Percentiles rank a stretch among this genome's conserved stretches.
phyloP scores from a whole-genome alignment of 2,329 filamentous ascomycete genomes.

The Graphilbum fragrans region DNA sequence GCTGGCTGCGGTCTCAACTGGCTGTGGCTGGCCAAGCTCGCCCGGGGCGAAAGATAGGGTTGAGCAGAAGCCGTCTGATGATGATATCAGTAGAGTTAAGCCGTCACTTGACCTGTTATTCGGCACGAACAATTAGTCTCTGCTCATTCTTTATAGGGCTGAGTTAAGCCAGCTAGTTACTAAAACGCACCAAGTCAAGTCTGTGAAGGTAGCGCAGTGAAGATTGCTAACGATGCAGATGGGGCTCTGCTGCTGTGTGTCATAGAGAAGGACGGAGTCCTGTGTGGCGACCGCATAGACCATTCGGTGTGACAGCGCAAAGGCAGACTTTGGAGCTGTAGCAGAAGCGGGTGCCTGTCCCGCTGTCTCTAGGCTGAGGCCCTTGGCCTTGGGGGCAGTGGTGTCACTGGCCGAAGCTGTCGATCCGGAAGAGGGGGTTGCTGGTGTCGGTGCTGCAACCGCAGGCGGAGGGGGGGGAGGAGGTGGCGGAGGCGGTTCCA shows the following conservation, averaged over 20 bases:
- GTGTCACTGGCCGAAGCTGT: not conserved
- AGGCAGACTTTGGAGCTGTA: constrained; percentile 56
- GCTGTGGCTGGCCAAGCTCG: constrained; percentile 75
- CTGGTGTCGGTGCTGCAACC: not conserved
- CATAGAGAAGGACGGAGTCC: constrained; percentile 87
- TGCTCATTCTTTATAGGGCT: not conserved
- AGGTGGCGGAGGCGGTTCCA: constrained; percentile 66
- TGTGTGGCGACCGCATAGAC: constrained; percentile 96
- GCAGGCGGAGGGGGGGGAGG: constrained; percentile 19
- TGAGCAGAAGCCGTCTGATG: constrained; percentile 95
- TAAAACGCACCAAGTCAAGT: constrained; percentile 71
- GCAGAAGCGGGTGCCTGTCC: constrained; percentile 33
- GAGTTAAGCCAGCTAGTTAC: too few species aligned
- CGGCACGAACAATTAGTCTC: not conserved
- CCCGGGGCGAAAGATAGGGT: constrained; percentile 72
- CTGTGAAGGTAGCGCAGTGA: constrained; percentile 94
- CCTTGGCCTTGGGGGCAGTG: not conserved
- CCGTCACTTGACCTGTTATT: constrained; percentile 32
- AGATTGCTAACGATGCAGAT: constrained; percentile 92
- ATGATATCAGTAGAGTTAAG: constrained; percentile 31
- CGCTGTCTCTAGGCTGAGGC: constrained; percentile 1
- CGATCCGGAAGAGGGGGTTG: not conserved
- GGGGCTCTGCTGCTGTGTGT: constrained; percentile 92
- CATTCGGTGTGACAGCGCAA: constrained; percentile 82
- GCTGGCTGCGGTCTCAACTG: constrained; percentile 37